Evolutionary conservation across 768 basidiomycete genomes (phyloP).

Genomic region (Clathrus columnatus): DNA sequence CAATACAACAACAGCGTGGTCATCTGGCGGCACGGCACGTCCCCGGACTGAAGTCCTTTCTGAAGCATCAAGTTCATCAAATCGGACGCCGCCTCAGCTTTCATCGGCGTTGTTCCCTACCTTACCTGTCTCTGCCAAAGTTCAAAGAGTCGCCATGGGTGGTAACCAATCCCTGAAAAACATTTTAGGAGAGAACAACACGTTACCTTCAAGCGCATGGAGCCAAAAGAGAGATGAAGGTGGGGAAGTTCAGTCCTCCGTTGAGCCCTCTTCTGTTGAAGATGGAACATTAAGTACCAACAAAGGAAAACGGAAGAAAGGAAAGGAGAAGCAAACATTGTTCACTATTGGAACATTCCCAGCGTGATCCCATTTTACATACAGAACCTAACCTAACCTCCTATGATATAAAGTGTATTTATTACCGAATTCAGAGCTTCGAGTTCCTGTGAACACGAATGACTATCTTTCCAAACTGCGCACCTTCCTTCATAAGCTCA

Average conservation of each 20-base stretch:
- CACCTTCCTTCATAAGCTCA: constrained; percentile 49
- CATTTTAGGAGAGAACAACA: constrained; percentile 44
- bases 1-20: constrained; percentile 56
- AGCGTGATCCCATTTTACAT: constrained; percentile 13
- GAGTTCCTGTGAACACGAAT: constrained; percentile 31
- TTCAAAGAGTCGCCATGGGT: constrained; percentile 36
- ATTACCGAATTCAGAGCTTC: background rate
- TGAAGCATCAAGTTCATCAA: constrained; percentile 8
- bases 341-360: constrained; percentile 56
- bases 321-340: constrained; percentile 77
- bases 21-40: constrained; percentile 21
- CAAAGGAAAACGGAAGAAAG: constrained; percentile 70
- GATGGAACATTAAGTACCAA: constrained; percentile 13
- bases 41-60: background rate
- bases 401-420: background rate
- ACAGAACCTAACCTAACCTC: background rate
- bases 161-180: constrained; percentile 63
- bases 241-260: background rate
- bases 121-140: constrained; percentile 37
- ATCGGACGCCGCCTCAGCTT: constrained; percentile 20
- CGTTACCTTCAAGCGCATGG: constrained; percentile 36
- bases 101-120: constrained; percentile 49
- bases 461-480: constrained; percentile 75
- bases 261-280: constrained; percentile 11
- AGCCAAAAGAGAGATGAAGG: constrained; percentile 13